These are phyloP conservation scores for Gossypium australe DNA, from an alignment of 345 rosid genomes.

Conservation along the genomic window DNA sequence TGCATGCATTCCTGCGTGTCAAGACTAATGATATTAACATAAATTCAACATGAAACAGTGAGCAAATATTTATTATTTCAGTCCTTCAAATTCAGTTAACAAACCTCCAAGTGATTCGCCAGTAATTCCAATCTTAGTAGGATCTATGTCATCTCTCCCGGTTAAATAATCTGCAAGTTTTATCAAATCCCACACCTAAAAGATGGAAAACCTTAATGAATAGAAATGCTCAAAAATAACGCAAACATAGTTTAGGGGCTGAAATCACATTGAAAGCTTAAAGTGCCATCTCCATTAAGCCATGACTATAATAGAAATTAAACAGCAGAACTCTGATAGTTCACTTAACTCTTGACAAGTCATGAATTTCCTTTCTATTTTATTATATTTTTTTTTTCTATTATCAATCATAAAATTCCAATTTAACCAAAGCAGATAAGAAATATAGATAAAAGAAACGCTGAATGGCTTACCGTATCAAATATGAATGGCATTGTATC, in stretches of 20 bases:
- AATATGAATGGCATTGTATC: slow-evolving; percentile 88
- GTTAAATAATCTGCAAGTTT: slow-evolving; percentile 79
- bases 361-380: background rate
- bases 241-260: background rate
- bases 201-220: slow-evolving; percentile 10
- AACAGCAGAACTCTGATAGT: background rate
- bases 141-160: slow-evolving; percentile 72
- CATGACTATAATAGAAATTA: slow-evolving; percentile 1
- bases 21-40: background rate
- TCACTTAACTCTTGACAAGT: background rate
- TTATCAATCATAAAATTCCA: background rate
- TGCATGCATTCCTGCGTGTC: slow-evolving; percentile 78
- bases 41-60: background rate
- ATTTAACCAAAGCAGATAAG: background rate
- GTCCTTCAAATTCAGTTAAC: background rate
- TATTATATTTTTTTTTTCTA: background rate
- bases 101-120: slow-evolving; percentile 93
- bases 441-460: background rate
- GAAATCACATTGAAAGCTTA: background rate
- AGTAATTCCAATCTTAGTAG: slow-evolving; percentile 73
- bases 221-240: slow-evolving; percentile 2
- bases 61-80: background rate
- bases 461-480: slow-evolving; percentile 51
- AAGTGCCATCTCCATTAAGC: slow-evolving; percentile 1
- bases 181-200: slow-evolving; percentile 84